phyloP scores from a whole-genome alignment of 768 basidiomycete species.

The Pleurotus sapidus region DNA sequence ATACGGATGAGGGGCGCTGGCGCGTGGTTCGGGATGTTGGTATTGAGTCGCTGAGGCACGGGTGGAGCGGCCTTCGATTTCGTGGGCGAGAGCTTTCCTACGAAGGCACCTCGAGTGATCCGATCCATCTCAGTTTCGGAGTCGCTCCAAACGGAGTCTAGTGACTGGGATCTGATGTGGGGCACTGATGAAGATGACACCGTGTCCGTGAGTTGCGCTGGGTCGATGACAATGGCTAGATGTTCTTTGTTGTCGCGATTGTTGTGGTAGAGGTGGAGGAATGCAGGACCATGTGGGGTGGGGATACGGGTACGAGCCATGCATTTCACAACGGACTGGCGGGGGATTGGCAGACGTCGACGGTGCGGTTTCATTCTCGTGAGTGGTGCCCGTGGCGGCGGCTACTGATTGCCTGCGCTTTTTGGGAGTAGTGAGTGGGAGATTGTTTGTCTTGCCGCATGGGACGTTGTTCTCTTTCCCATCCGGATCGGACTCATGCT shows the following conservation, averaged over 20 bases:
- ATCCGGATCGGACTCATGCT: constrained; percentile 25
- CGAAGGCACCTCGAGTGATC: constrained; percentile 89
- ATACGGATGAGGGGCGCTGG: constrained; percentile 88
- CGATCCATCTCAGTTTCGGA: constrained; percentile 92
- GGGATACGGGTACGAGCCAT: constrained; percentile 98
- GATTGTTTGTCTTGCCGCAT: constrained; percentile 34
- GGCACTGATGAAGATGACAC: constrained; percentile 36
- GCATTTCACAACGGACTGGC: constrained; percentile 76
- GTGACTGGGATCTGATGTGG: constrained; percentile 73
- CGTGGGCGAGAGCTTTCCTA: constrained; percentile 71
- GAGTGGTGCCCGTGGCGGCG: constrained; percentile 16
- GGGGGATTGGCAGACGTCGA: constrained; percentile 19
- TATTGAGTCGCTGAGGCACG: constrained; percentile 16
- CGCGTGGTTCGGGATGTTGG: constrained; percentile 27
- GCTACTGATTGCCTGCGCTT: constrained; percentile 37
- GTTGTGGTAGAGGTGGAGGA: constrained; percentile 95
- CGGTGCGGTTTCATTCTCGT: constrained; percentile 19
- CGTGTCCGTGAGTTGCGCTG: constrained; percentile 71
- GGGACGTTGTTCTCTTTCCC: constrained; percentile 52
- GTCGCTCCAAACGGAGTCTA: constrained; percentile 83
- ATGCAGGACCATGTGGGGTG: constrained; percentile 90
- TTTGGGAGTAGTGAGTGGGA: constrained; percentile 33
- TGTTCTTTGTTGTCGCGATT: constrained; percentile 92
- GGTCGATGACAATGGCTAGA: constrained; percentile 91
- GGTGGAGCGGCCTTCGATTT: constrained; percentile 44